Base-by-base conservation (phyloP, 2,329 filamentous ascomycete genomes). In the Ascochyta rabiei region DNA sequence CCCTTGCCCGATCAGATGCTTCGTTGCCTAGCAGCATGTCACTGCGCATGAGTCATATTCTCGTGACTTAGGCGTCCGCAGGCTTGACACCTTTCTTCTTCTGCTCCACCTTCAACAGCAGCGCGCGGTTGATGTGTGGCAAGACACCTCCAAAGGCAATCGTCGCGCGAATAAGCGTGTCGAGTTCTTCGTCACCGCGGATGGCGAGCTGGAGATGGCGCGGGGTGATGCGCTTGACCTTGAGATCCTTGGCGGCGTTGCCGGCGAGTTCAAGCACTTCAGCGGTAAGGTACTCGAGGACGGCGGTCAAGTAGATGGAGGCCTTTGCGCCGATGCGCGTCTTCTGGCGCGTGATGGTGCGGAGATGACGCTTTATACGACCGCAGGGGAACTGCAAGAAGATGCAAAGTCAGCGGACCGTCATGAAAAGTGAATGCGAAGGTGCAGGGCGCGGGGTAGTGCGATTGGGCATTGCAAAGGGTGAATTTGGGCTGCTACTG, bases 321-420 rank as follows among this genome's bases (percentile, higher is more conserved):
- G 95, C 95, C 84, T 98, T 98, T 74, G 93, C 95, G 71, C 95
- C 95, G 66, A 99, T 96, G 80, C 95, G 93, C 91, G 97, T 98
- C 84, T 98, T 98, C 82, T 97, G 96, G 77, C 98, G 95, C 44
- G 95, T 98, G 82, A 97, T 97, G 79, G 91, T 92, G 86, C 98
- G 97, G 76, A 99, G 84, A 83, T 98, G 98, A 82, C 95, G 93
- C 89, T 99, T 99, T 80, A 99, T 95, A 89, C 95, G 95, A 81
- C 95, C 95, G 77, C 95, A 99, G 59, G 95, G 95, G 78, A 99
- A 99, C 95, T 99, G 75, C 56, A 64, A 30, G 64, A 63, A 51
- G 48, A 56, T 10, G 26, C 24, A 24, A 56, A 58, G 60, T 73
- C 56, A 72, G 67, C 68, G 66, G 59, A 58, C 63, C 52, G 42